Conservation (phyloP, 768 basidiomycete genomes). For the Phaffia tasmanica region DNA sequence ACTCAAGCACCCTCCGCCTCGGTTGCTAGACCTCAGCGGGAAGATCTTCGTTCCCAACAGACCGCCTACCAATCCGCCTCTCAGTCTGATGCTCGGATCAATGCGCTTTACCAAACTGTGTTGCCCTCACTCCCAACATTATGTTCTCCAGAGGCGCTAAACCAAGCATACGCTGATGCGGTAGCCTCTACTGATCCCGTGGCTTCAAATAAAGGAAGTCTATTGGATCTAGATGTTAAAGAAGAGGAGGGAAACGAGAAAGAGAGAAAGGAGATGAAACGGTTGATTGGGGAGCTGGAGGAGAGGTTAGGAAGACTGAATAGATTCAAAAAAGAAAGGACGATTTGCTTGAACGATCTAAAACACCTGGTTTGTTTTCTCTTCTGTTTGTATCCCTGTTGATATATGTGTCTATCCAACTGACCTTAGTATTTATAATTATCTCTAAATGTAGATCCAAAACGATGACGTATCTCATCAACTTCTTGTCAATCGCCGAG, state of each 20-base stretch:
- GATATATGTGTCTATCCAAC: neutral
- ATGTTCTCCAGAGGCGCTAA: conserved; percentile 41
- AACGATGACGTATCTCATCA: conserved; percentile 92
- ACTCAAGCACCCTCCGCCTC: conserved; percentile 71
- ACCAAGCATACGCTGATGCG: conserved; percentile 42
- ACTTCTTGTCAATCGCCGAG: conserved; percentile 73
- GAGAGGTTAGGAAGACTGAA: conserved; percentile 63
- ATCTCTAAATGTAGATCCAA: conserved; percentile 55
- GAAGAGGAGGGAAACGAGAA: conserved; percentile 52
- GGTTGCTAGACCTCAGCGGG: conserved; percentile 58
- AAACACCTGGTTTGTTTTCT: conserved; percentile 61
- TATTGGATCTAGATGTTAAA: conserved; percentile 64
- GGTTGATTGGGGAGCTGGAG: conserved; percentile 61
- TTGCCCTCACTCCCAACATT: conserved; percentile 55
- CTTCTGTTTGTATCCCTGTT: neutral
- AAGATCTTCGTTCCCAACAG: conserved; percentile 27
- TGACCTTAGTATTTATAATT: conserved; percentile 7
- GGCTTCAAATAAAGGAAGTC: conserved; percentile 39
- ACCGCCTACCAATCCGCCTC: conserved; percentile 62
- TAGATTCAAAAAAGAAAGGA: conserved; percentile 74
- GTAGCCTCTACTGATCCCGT: conserved; percentile 49
- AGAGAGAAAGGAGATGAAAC: conserved; percentile 57
- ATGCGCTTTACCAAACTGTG: conserved; percentile 59
- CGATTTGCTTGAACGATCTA: conserved; percentile 78
- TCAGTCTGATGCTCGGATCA: conserved; percentile 65